phyloP scores from a whole-genome alignment of 169 alveolate genomes.

The Eimeria tenella region DNA sequence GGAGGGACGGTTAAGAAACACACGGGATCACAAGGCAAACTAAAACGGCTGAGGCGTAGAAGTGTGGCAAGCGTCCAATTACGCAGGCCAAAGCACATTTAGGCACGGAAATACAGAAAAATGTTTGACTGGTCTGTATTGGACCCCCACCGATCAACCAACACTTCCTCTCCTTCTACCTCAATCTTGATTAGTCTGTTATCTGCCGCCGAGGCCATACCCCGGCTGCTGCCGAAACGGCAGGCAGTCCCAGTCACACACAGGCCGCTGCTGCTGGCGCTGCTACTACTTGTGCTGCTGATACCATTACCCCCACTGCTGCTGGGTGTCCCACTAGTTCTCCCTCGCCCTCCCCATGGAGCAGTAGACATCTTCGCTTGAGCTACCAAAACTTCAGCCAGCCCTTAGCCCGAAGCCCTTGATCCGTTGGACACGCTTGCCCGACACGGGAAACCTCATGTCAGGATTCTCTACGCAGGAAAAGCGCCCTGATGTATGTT shows the following conservation, averaged over 20 bases:
- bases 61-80: background rate
- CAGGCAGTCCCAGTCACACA: slow-evolving; percentile 19
- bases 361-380: background rate
- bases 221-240: slow-evolving; percentile 49
- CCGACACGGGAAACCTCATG: no score
- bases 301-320: background rate
- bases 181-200: slow-evolving; percentile 30
- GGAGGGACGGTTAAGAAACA: no score
- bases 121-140: background rate
- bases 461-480: no score
- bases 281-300: slow-evolving; percentile 56
- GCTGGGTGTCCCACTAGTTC: slow-evolving; percentile 4
- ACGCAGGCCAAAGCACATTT: background rate
- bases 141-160: slow-evolving; percentile 30
- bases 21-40: background rate
- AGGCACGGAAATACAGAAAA: background rate
- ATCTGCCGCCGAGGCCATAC: background rate
- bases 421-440: no score
- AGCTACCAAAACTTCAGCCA: background rate
- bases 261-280: slow-evolving; percentile 51
- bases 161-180: slow-evolving; percentile 44
- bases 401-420: background rate
- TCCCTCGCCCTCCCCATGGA: slow-evolving; percentile 1
- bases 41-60: background rate
- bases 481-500: no score